A percentile compares a stretch with the other conserved stretches of the same genome.
phyloP scores from a whole-genome alignment of 345 rosid species.

The Pistacia vera region DNA sequence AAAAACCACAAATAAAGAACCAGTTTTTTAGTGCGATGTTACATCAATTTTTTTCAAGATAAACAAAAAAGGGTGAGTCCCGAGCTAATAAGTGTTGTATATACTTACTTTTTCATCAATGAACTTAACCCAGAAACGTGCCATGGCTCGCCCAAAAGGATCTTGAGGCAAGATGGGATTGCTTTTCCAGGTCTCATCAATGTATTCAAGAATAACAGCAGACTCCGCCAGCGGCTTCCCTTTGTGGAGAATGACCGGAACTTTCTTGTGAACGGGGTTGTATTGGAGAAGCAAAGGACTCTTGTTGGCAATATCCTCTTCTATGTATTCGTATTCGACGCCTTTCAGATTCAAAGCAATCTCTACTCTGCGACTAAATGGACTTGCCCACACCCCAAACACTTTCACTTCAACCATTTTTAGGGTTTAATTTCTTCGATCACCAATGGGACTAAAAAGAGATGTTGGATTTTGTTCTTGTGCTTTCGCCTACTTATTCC shows the following conservation, averaged over 20 bases:
- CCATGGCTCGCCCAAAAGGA: constrained; percentile 47
- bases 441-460: not conserved
- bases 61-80: not conserved
- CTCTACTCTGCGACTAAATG: constrained; percentile 49
- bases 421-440: not conserved
- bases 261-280: constrained; percentile 54
- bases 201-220: constrained; percentile 54
- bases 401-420: constrained; percentile 39
- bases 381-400: constrained; percentile 44
- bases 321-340: constrained; percentile 44
- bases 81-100: not conserved
- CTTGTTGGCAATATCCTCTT: constrained; percentile 48
- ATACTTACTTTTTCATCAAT: constrained; percentile 43
- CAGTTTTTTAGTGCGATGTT: too few relatives aligned
- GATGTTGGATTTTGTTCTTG: not conserved
- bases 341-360: constrained; percentile 55
- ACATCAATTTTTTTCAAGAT: not conserved
- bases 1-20: not conserved
- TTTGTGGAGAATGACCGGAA: constrained; percentile 55
- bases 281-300: constrained; percentile 45
- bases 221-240: constrained; percentile 49
- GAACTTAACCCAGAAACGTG: constrained; percentile 62
- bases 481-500: not conserved
- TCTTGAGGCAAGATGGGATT: constrained; percentile 43
- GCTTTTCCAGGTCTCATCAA: constrained; percentile 54